phyloP scores from a whole-genome alignment of 139 green algal species.

The Auxenochlorella protothecoides region DNA sequence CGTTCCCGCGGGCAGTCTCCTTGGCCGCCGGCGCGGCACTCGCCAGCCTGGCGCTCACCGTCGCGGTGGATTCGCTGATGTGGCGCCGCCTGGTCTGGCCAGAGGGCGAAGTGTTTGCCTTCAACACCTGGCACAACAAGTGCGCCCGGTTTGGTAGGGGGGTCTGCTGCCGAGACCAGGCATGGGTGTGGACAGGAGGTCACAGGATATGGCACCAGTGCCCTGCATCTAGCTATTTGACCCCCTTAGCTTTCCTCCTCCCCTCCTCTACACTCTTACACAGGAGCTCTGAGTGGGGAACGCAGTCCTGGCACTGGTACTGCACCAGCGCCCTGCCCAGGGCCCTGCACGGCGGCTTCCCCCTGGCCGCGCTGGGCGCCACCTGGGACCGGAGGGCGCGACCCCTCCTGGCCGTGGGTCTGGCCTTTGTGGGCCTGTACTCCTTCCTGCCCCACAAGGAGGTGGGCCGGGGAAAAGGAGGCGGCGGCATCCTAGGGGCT shows the following conservation, averaged over 20 bases:
- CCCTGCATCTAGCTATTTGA: no score
- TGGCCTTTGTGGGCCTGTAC: slow-evolving; percentile 58
- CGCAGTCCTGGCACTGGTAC: slow-evolving; percentile 57
- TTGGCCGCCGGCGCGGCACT: slow-evolving; percentile 9
- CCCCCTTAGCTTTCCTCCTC: no score
- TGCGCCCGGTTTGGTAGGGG: slow-evolving; percentile 6
- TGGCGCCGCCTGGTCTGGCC: slow-evolving; percentile 71
- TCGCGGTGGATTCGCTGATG: slow-evolving; percentile 57
- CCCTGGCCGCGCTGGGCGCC: slow-evolving; percentile 34
- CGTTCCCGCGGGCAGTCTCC: neutral
- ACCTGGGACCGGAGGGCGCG: slow-evolving; percentile 24
- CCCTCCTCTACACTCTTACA: no score
- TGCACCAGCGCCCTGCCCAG: slow-evolving; percentile 53
- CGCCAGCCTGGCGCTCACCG: slow-evolving; percentile 25
- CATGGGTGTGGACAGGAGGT: neutral
- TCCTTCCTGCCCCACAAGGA: slow-evolving; percentile 71
- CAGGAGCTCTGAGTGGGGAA: slow-evolving; percentile 69
- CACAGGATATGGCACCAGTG: no score
- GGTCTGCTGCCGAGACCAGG: neutral
- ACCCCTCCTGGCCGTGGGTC: slow-evolving; percentile 6
- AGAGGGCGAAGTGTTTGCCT: slow-evolving; percentile 71
- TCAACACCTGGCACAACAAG: slow-evolving; percentile 71
- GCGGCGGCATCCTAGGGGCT: no score
- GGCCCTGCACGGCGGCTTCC: slow-evolving; percentile 31
- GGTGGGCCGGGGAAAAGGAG: slow-evolving; percentile 8